Evolutionary conservation across 2,329 filamentous ascomycete species (phyloP), one percentile per base, ranked within the genome.

Genomic region (Hortaea werneckii): DNA sequence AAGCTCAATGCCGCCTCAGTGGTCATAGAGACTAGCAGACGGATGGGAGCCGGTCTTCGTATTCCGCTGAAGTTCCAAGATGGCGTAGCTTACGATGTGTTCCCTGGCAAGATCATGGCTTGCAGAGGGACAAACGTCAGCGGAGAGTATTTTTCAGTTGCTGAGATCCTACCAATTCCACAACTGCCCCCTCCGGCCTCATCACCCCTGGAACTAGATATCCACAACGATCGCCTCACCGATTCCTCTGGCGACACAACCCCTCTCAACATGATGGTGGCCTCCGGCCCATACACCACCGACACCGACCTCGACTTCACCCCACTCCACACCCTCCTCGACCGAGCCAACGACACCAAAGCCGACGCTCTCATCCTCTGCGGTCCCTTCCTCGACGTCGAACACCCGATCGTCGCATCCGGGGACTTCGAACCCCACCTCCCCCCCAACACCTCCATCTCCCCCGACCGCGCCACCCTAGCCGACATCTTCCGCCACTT

Each of bases 301-400:
- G 89, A 96, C 55, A 85, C 90, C 58, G 94, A 94, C 59, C 80
- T 98, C 40, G 84, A 88, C 54, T 98, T 89, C 61, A 85, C 94
- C 58, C 85, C 90, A 6, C 71, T 98, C 1, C 81, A 88, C 58
- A 80, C 85, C 29, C 75, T 98, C 11, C 90, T 90, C 61, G 76
- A 77, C 54, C 82, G 83, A 57, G 88, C 89, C 6, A 80, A 80
- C 11, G 80, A 87, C 52, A 78, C 75, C 20, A 82, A 79, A 52
- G 85, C 83, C 8, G 92, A 98, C 62, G 78, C 79, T 3, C 68
- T 98, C 28, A 76, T 96, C 38, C 73, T 98, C 6, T 72, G 78
- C 4, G 92, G 92, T 0, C 92, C 92, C 0, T 95, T 98, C 63
- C 75, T 98, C 54, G 92, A 96, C 62, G 74, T 84, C 32, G 88